Conservation (phyloP, 257 asterid species). For the Ballota nigra region DNA sequence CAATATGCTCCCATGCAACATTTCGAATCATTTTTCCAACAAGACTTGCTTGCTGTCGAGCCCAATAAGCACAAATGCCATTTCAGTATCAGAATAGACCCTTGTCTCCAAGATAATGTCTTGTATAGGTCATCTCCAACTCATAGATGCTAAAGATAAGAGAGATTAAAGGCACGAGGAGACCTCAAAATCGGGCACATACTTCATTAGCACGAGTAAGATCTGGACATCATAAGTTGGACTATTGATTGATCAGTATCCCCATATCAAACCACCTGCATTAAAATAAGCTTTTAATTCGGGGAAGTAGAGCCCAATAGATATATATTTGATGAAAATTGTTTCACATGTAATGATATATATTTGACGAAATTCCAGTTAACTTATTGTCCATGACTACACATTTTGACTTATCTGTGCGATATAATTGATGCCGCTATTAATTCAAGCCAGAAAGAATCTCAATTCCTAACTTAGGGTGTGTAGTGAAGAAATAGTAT, state of each 20-base stretch:
- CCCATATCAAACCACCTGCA: conserved; percentile 22
- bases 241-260: neutral
- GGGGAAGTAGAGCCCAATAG: neutral
- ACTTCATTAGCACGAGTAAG: conserved; percentile 1
- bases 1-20: conserved; percentile 6
- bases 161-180: neutral
- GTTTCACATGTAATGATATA: neutral
- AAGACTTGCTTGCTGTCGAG: too few species aligned
- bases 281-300: neutral
- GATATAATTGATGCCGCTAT: neutral
- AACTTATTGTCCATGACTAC: neutral
- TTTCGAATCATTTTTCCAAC: neutral
- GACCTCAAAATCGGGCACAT: neutral
- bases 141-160: neutral
- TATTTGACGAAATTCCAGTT: too few species aligned
- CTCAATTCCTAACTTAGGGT: neutral
- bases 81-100: neutral
- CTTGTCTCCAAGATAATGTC: neutral
- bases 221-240: neutral
- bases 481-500: neutral
- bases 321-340: neutral
- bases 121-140: neutral
- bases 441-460: neutral
- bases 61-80: neutral
- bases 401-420: neutral